Base-by-base conservation (phyloP, 352 stramenopile species). In the Pythium apleroticum region DNA sequence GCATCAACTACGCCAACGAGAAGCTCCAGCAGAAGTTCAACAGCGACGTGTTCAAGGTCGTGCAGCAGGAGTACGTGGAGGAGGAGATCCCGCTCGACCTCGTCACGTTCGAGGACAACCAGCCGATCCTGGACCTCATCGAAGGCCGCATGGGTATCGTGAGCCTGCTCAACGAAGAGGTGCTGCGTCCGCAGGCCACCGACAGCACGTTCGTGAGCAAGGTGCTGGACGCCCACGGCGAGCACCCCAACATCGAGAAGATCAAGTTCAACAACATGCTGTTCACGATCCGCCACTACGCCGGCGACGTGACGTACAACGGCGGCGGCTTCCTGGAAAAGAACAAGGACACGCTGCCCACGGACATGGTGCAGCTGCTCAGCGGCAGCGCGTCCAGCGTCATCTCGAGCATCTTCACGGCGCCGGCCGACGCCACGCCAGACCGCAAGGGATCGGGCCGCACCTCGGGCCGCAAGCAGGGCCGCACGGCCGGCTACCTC, bases 161-260 rank as follows among this genome's bases (percentile, higher is more conserved):
- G 22, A 83, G 78, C 30, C 72, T 99, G 54, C 75, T 99, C 30
- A 97, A 99, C 69, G 96, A 99, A 74, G 94, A 98, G 72, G 97
- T 97, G 52, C 86, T 97, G 9, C 79, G 90, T 22, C 90, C 93
- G 6, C 79, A 92, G 59, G 90, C 87, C 17, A 93, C 73, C 5
- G 88, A 97, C 70, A 76, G 31, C 22, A 89, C 81, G 24, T 96
- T 97, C 27, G 80, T 96, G 58, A 86, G 75, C 74, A 94, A 95
- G 65, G 67, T 97, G 45, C 62, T 89, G 27, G 87, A 90, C 35
- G 75, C 88, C 17, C 90, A 92, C 65, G 84, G 69, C 24, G 77
- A 84, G 52, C 82, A 97, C 67, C 81, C 85, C 8, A 93, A 85
- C 66, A 84, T 97, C 33, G 81, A 96, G 45, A 93, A 94, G 73